Conservation (phyloP, 2,329 filamentous ascomycete genomes). For the Scedosporium boydii region DNA sequence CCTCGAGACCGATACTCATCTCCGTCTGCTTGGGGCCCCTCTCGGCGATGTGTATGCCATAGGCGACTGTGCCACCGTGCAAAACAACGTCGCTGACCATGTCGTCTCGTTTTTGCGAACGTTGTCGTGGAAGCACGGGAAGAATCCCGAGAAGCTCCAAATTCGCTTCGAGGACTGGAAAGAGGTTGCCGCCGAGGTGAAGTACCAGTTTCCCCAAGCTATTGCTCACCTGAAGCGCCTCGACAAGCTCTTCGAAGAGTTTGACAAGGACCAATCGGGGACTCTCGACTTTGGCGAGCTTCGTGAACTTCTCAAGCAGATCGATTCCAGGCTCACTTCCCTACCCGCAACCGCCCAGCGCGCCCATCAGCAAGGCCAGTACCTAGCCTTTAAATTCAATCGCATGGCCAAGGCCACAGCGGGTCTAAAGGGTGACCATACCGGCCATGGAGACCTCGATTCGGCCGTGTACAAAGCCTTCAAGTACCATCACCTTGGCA, state of each 20-base stretch:
- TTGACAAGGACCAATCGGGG: slow-evolving; percentile 87
- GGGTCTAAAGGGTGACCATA: slow-evolving; percentile 67
- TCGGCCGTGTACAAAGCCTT: slow-evolving; percentile 90
- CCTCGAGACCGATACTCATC: slow-evolving; percentile 87
- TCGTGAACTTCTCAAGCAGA: slow-evolving; percentile 77
- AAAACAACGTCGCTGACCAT: slow-evolving; percentile 92
- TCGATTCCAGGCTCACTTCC: slow-evolving; percentile 89
- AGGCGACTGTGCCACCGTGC: slow-evolving; percentile 90
- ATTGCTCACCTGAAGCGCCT: slow-evolving; percentile 77
- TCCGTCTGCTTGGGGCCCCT: slow-evolving; percentile 79
- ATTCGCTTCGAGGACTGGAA: slow-evolving; percentile 87
- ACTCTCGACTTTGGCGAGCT: slow-evolving; percentile 93
- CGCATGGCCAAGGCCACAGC: slow-evolving; percentile 72
- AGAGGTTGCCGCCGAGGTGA: slow-evolving; percentile 71
- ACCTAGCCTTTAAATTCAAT: slow-evolving; percentile 90
- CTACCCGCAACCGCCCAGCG: slow-evolving; percentile 92
- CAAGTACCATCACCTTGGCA: slow-evolving; percentile 86
- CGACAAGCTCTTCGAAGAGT: slow-evolving; percentile 82
- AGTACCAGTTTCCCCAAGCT: slow-evolving; percentile 85
- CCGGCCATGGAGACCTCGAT: slow-evolving; percentile 83
- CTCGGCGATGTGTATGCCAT: slow-evolving; percentile 94
- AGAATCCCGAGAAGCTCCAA: slow-evolving; percentile 79
- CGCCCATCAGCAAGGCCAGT: slow-evolving; percentile 90
- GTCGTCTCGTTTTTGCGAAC: slow-evolving; percentile 83
- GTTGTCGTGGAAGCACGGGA: slow-evolving; percentile 83